Evolutionary conservation across 306 rosid genomes (phyloP).

Genomic region (Begonia loranthoides): DNA sequence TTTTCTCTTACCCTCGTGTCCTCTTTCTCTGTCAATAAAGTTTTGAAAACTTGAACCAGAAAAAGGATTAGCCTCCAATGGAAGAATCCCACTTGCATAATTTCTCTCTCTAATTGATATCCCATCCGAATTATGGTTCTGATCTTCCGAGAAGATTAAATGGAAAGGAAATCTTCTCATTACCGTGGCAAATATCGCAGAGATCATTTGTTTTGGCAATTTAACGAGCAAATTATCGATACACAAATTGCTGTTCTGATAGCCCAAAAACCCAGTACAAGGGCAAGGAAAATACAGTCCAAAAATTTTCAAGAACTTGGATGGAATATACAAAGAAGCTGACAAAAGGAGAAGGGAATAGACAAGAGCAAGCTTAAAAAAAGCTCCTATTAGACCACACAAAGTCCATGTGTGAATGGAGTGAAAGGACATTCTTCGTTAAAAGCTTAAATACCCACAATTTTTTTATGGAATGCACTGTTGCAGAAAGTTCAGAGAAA

Average conservation of each 20-base stretch:
- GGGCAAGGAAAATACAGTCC: conserved; percentile 64
- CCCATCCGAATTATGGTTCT: conserved; percentile 16
- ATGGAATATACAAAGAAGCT: conserved; percentile 34
- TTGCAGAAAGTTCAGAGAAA: not conserved
- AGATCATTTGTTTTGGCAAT: conserved; percentile 43
- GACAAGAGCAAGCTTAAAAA: conserved; percentile 48
- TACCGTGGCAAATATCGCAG: conserved; percentile 29
- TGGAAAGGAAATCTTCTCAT: conserved; percentile 55
- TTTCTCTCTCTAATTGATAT: conserved; percentile 15
- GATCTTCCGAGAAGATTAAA: conserved; percentile 28
- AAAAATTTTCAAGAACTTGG: conserved; percentile 25
- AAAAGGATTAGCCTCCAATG: conserved; percentile 35
- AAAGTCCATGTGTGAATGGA: conserved; percentile 64
- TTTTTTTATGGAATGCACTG: not conserved
- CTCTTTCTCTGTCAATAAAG: conserved; percentile 34
- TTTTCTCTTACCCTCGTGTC: conserved; percentile 53
- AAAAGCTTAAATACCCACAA: not conserved
- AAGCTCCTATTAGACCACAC: conserved; percentile 47
- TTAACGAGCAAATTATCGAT: conserved; percentile 33
- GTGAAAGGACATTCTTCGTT: conserved; percentile 9
- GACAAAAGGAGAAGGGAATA: conserved; percentile 59
- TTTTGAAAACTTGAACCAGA: conserved; percentile 24
- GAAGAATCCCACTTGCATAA: conserved; percentile 20
- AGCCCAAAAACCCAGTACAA: conserved; percentile 64
- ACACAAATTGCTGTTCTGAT: conserved; percentile 35